Base-by-base conservation (phyloP, 2,329 filamentous ascomycete genomes). In the Capronia epimyces region DNA sequence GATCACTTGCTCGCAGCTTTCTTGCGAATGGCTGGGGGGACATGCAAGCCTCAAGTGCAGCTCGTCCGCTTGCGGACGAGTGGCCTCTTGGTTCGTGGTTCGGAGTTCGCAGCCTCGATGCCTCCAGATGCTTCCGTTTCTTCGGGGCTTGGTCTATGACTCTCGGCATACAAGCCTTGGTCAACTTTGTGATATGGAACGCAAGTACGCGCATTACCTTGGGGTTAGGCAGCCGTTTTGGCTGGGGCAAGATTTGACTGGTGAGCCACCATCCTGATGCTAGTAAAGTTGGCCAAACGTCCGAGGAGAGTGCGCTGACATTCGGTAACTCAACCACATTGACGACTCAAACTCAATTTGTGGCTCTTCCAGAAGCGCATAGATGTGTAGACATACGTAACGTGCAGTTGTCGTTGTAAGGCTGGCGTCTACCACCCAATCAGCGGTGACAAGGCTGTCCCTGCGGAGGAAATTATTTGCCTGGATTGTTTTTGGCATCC, bases 171-270 rank as follows among this genome's bases (percentile, higher is more conserved):
- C 50, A 58, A 45, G 46, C 46, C 8, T 40, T 59, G 20, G 42
- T 52, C 3, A 45, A 47, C 16, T 41, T 56, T 31, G 34, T 22
- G 29, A 45, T 56, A 22, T 58, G 56, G 56, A 49, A 27, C 13
- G 32, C 31, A 9, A 49, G 46, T 12, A 49, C 53, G 2, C 39
- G 27, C 13, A 34, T 52, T 6, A 43, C 48, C 2, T 31, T 58
- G 29, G 21, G 43, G 8, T 21, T 56, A 20, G 53, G 56, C 2
- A 32, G 42, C 10, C 34, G 25, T 10, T 54, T 46, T 39, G 56
- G 56, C 8, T 58, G 56, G 56, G 56, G 56, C 7, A 50, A 57
- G 13, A 36, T 58, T 4, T 58, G 41, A 56, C 20, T n/a, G 32
- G 12, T 7, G 7, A 16, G 8, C 7, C 15, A n/a, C 8, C 7